Conservation (phyloP, 148 eudicot genomes). For the Rheum nobile region DNA sequence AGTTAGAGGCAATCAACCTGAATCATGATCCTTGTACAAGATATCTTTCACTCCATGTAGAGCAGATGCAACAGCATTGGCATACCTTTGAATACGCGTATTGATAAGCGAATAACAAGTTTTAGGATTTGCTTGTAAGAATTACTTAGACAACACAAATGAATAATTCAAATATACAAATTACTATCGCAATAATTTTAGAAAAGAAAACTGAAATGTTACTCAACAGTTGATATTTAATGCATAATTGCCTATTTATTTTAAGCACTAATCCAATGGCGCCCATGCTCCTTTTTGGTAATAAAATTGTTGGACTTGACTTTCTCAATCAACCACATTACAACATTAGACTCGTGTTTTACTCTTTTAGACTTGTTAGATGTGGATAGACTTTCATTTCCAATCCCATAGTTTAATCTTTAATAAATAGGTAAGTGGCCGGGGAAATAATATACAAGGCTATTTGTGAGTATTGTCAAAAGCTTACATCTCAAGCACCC, state of each 20-base stretch:
- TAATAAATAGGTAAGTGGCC: background rate
- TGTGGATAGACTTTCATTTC: background rate
- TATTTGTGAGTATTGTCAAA: slow-evolving; percentile 9
- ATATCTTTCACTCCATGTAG: slow-evolving; percentile 77
- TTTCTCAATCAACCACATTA: background rate
- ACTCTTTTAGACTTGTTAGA: background rate
- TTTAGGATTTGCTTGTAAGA: background rate
- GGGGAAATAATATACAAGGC: background rate
- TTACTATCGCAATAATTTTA: background rate
- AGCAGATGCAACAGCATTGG: slow-evolving; percentile 92
- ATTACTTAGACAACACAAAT: background rate
- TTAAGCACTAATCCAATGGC: too few relatives aligned
- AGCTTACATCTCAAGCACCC: slow-evolving; percentile 95
- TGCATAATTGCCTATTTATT: background rate
- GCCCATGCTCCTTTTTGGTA: too few relatives aligned
- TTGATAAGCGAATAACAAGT: background rate
- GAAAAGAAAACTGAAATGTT: background rate
- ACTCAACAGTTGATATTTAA: background rate
- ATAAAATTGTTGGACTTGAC: too few relatives aligned
- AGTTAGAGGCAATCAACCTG: slow-evolving; percentile 39
- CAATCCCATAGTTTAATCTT: background rate
- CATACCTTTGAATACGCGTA: slow-evolving; percentile 54
- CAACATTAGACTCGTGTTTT: background rate
- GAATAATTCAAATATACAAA: background rate
- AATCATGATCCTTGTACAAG: slow-evolving; percentile 90